Evolutionary conservation across 225 moss, liverwort and hornwort species (phyloP), one percentile per base, ranked within the genome.

Genomic region (Asterella californica): DNA sequence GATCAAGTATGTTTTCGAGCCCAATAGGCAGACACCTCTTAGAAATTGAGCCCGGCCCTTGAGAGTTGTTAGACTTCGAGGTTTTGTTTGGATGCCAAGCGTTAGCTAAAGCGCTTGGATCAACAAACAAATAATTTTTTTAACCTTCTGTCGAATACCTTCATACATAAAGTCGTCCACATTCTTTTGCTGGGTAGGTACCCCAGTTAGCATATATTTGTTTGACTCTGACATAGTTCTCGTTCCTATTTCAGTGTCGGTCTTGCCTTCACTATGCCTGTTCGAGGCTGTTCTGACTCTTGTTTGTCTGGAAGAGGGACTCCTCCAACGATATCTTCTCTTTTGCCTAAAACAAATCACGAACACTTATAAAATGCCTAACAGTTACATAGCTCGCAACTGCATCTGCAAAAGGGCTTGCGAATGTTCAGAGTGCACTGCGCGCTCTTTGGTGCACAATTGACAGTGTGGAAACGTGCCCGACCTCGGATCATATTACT

Each of bases 1-100:
- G 78, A 88, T 89, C 65, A 90, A 92, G 81, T 85, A 78, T n/a
- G 92, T 92, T 33, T 92, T 92, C 52, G 89, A 88, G 81, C 86
- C 83, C 2, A 92, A 92, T 63, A 83, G 83, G 81, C 60, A 81
- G 81, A 83, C 86, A 33, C 68, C 83, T 48, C 22, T 76, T 54
- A 85, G 79, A 78, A 79, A 70, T 48, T 79, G 81, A 42, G 17
- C 45, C n/a, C 27, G 60, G 25, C 38, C 62, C 76, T 27, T 4
- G 71, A 53, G 73, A 50, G 25, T 25, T 30, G 48, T 78, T 78
- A 66, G 60, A 22, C 47, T 9, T 57, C 68, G 25, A 59, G 36
- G 49, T 70, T 50, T 81, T 67, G 71, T 81, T 75, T 48, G 67
- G 74, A 50, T 69, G 33, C 55, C 66, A 34, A 81, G 77, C 67